Percentiles rank a stretch among this genome's conserved stretches.
These are phyloP conservation scores for Garcia nutans DNA, from an alignment of 345 rosid species.

Conservation along the genomic window DNA sequence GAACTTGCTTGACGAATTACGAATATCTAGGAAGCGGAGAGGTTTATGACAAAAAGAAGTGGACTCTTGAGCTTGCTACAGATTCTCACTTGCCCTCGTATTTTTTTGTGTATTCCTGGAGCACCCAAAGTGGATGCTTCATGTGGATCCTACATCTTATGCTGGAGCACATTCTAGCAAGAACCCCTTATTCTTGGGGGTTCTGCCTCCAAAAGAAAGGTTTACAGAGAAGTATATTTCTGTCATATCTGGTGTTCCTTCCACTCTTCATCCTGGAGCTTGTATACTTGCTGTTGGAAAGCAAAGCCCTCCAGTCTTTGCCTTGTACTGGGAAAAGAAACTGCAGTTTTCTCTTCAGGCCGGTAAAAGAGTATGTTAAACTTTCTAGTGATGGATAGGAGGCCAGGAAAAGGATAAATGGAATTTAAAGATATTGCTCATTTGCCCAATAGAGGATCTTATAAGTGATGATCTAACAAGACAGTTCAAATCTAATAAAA, in stretches of 20 bases:
- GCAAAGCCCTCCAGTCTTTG: constrained; percentile 67
- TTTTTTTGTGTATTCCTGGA: constrained; percentile 92
- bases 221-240: constrained; percentile 89
- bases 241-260: constrained; percentile 64
- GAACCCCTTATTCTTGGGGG: constrained; percentile 81
- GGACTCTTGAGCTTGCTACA: constrained; percentile 78
- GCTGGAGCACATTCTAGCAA: constrained; percentile 83
- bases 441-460: neutral
- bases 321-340: constrained; percentile 93
- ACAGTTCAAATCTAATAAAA: neutral
- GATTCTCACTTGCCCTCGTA: constrained; percentile 90
- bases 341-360: constrained; percentile 85
- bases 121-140: constrained; percentile 98
- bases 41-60: constrained; percentile 57
- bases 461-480: neutral
- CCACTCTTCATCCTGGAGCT: constrained; percentile 84
- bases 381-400: neutral
- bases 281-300: constrained; percentile 68
- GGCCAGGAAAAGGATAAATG: neutral
- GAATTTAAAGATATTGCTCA: neutral
- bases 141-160: constrained; percentile 80
- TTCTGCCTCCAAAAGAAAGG: constrained; percentile 82
- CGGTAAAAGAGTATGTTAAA: constrained; percentile 2
- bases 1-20: constrained; percentile 89
- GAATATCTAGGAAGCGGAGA: constrained; percentile 73